Conservation (phyloP, 2,329 filamentous ascomycete species). For the Elsinoe fawcettii region DNA sequence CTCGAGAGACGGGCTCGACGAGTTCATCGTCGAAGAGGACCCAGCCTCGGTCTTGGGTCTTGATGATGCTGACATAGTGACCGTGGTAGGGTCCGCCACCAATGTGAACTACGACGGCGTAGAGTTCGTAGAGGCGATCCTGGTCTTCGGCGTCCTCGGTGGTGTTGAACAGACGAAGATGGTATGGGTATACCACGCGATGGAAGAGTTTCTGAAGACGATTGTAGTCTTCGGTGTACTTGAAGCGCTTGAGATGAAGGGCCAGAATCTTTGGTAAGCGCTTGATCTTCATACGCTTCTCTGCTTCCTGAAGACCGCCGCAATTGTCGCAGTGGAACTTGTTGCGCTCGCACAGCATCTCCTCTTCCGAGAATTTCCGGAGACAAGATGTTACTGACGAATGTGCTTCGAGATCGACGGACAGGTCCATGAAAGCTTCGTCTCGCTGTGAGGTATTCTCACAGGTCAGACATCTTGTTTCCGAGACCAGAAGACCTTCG, state of each 20-base stretch:
- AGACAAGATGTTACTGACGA: slow-evolving; percentile 94
- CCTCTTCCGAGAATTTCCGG: slow-evolving; percentile 91
- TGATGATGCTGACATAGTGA: slow-evolving; percentile 96
- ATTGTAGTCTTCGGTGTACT: slow-evolving; percentile 93
- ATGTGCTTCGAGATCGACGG: slow-evolving; percentile 90
- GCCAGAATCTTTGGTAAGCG: slow-evolving; percentile 83
- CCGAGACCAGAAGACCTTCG: slow-evolving; percentile 86
- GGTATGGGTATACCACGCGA: slow-evolving; percentile 92
- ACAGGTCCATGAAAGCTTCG: slow-evolving; percentile 91
- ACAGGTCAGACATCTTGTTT: slow-evolving; percentile 93
- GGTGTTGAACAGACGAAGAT: slow-evolving; percentile 93
- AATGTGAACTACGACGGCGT: slow-evolving; percentile 95
- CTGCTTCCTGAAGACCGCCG: slow-evolving; percentile 90
- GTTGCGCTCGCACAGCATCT: slow-evolving; percentile 97
- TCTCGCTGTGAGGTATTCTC: slow-evolving; percentile 92
- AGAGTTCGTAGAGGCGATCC: slow-evolving; percentile 89
- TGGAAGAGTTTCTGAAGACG: slow-evolving; percentile 94
- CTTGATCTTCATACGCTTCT: slow-evolving; percentile 99
- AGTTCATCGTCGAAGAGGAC: slow-evolving; percentile 96
- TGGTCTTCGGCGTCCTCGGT: slow-evolving; percentile 91
- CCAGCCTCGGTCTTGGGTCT: slow-evolving; percentile 94
- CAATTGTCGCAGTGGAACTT: slow-evolving; percentile 99
- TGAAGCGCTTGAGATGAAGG: slow-evolving; percentile 92
- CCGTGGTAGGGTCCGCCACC: slow-evolving; percentile 95
- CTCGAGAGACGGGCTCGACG: slow-evolving; percentile 95